Evolutionary conservation across 2,329 filamentous ascomycete genomes (phyloP).

Genomic region (Tolypocladium amazonense): DNA sequence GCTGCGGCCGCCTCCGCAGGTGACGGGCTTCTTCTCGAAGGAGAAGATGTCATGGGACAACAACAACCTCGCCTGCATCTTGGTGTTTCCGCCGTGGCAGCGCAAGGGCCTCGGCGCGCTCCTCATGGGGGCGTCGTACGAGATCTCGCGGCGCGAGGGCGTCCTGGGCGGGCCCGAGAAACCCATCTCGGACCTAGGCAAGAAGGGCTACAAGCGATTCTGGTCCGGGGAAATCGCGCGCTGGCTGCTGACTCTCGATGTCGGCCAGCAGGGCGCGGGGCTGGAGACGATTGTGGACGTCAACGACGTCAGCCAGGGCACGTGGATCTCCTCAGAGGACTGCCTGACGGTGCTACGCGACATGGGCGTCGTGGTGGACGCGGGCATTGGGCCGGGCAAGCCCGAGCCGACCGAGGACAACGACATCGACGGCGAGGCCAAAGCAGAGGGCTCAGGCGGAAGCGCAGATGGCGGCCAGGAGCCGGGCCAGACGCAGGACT

Average conservation of each 20-base stretch:
- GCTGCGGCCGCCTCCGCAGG: slow-evolving; percentile 21
- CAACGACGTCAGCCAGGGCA: slow-evolving; percentile 61
- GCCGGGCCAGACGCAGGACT: slow-evolving; percentile 4
- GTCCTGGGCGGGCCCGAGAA: slow-evolving; percentile 88
- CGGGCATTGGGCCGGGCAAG: slow-evolving; percentile 34
- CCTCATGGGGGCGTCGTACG: slow-evolving; percentile 88
- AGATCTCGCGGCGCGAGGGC: slow-evolving; percentile 74
- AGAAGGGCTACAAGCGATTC: slow-evolving; percentile 71
- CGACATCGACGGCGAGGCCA: slow-evolving; percentile 8
- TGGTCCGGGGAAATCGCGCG: slow-evolving; percentile 79
- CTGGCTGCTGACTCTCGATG: slow-evolving; percentile 41
- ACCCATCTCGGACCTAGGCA: slow-evolving; percentile 77
- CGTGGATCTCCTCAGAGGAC: slow-evolving; percentile 79
- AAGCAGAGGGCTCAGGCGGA: neutral
- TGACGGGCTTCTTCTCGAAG: slow-evolving; percentile 97
- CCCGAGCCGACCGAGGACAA: slow-evolving; percentile 12
- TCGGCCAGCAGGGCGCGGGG: slow-evolving; percentile 15
- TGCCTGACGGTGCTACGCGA: slow-evolving; percentile 67
- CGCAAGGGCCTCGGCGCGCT: slow-evolving; percentile 78
- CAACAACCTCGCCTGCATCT: slow-evolving; percentile 93
- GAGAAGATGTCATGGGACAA: slow-evolving; percentile 99
- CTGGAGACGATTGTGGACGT: slow-evolving; percentile 49
- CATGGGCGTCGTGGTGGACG: slow-evolving; percentile 63
- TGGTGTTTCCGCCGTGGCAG: slow-evolving; percentile 94
- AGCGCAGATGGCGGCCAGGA: slow-evolving; percentile 6